These are phyloP conservation scores for Skeletonema marinoi DNA, from an alignment of 108 stramenopile genomes.

Conservation along the genomic window DNA sequence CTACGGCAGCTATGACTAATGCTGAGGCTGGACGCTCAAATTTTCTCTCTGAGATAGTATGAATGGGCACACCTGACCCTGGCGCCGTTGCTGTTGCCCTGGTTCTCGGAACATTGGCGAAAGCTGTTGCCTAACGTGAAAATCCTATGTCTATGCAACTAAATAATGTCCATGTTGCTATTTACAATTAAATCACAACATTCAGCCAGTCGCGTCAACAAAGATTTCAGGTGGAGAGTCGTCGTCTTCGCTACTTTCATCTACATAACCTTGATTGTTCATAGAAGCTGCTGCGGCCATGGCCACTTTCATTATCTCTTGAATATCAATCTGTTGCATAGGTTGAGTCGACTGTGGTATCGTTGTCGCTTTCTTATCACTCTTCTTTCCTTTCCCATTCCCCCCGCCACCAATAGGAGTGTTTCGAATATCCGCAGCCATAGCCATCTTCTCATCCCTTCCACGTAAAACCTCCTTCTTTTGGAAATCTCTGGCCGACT, in stretches of 20 bases:
- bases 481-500: slow-evolving; percentile 61
- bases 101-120: slow-evolving; percentile 78
- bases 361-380: neutral
- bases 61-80: slow-evolving; percentile 94
- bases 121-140: neutral
- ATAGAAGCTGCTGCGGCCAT: slow-evolving; percentile 25
- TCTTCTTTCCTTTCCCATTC: neutral
- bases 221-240: slow-evolving; percentile 35
- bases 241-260: neutral
- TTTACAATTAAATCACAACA: no score
- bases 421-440: slow-evolving; percentile 27
- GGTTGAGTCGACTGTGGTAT: neutral
- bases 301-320: slow-evolving; percentile 31
- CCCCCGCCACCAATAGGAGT: neutral
- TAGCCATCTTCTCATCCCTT: slow-evolving; percentile 29
- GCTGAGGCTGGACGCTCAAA: slow-evolving; percentile 95
- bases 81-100: slow-evolving; percentile 94
- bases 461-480: slow-evolving; percentile 42
- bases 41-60: slow-evolving; percentile 79
- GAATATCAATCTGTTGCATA: slow-evolving; percentile 20
- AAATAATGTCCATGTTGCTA: neutral
- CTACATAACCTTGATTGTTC: neutral
- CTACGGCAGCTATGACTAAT: slow-evolving; percentile 83
- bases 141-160: neutral
- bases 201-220: neutral